Percentiles rank a stretch among this genome's conserved stretches.
These are phyloP conservation scores for Lachnellula subtilissima DNA, from an alignment of 2,329 filamentous ascomycete genomes.

Conservation along the genomic window DNA sequence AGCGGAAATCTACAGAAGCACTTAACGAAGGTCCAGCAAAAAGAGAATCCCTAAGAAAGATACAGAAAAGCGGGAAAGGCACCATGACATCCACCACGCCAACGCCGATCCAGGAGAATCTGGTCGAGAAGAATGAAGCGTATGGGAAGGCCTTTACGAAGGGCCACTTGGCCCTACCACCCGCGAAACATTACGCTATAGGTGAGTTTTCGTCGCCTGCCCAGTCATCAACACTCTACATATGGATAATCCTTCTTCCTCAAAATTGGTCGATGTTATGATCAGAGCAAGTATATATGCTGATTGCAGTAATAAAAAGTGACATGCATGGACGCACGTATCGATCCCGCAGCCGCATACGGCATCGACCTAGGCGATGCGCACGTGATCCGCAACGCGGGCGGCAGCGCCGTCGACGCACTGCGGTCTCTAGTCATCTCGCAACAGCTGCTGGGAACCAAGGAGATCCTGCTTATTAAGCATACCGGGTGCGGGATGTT, in stretches of 20 bases:
- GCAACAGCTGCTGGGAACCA: conserved; percentile 71
- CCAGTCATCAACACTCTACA: too few species aligned
- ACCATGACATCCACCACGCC: conserved; percentile 8
- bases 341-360: conserved; percentile 63
- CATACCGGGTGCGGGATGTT: conserved; percentile 67
- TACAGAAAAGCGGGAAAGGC: background rate
- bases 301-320: conserved; percentile 34
- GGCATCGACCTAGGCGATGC: conserved; percentile 72
- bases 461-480: conserved; percentile 55
- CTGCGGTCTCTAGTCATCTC: conserved; percentile 73
- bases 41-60: too few species aligned
- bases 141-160: conserved; percentile 58
- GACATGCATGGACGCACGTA: conserved; percentile 78
- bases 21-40: too few species aligned
- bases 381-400: conserved; percentile 73
- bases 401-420: conserved; percentile 63
- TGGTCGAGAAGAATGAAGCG: conserved; percentile 51
- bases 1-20: too few species aligned
- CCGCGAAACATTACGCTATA: conserved; percentile 63
- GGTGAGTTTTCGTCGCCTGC: too few species aligned
- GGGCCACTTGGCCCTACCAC: conserved; percentile 63
- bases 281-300: conserved; percentile 17
- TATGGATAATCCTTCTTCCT: conserved; percentile 5
- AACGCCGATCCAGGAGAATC: conserved; percentile 47
- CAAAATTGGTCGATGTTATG: conserved; percentile 1